phyloP scores from a whole-genome alignment of 192 early-diverging fungal species.

The Haplosporangium gracile region DNA sequence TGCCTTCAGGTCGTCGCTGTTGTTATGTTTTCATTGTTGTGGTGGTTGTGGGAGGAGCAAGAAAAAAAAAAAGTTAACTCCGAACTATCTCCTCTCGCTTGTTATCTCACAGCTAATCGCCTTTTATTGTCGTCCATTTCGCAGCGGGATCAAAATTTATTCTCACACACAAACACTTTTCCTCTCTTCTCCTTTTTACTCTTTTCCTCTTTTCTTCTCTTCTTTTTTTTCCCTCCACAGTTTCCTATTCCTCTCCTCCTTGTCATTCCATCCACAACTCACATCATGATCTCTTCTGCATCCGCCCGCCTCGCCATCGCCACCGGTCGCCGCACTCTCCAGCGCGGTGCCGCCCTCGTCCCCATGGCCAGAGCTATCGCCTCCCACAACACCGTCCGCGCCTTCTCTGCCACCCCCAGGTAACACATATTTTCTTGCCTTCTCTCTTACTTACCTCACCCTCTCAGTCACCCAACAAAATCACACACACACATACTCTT shows the following conservation, averaged over 20 bases:
- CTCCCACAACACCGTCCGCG: conserved; percentile 52
- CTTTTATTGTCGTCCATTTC: conserved; percentile 10
- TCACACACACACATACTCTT: not conserved
- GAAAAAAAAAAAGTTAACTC: not conserved
- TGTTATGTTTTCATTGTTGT: conserved; percentile 10
- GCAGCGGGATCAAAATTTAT: conserved; percentile 21
- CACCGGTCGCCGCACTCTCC: conserved; percentile 42
- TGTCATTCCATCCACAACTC: not conserved
- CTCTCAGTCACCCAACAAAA: not conserved
- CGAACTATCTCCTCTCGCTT: not conserved
- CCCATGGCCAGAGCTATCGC: conserved; percentile 40
- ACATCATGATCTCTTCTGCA: conserved; percentile 50
- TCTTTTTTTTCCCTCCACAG: conserved; percentile 3
- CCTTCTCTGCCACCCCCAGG: conserved; percentile 59
- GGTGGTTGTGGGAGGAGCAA: conserved; percentile 4
- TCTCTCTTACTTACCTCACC: not conserved
- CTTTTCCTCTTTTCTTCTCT: conserved; percentile 3
- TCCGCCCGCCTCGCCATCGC: conserved; percentile 44
- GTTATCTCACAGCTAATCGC: not conserved
- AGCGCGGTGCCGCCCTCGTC: conserved; percentile 46
- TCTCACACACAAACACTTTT: conserved; percentile 24
- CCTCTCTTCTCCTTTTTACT: not conserved
- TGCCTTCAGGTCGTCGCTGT: not conserved
- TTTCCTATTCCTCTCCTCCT: not conserved
- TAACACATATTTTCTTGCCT: not conserved